phyloP scores from a whole-genome alignment of 192 early-diverging fungal genomes.

The Coemansia sp. region DNA sequence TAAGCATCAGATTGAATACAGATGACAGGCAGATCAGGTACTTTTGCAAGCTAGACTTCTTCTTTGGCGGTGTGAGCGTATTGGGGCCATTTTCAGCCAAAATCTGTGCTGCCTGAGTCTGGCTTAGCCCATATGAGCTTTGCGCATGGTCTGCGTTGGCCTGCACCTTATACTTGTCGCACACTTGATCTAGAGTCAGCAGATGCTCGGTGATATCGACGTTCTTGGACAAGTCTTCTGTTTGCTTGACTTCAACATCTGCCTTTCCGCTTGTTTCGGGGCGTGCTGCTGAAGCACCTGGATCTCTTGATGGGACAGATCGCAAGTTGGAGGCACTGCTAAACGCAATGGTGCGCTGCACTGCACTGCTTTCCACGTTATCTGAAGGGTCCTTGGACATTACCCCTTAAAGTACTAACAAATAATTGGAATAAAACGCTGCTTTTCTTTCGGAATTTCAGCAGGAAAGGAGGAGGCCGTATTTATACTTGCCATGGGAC shows the following conservation, averaged over 20 bases:
- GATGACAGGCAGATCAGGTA: constrained; percentile 72
- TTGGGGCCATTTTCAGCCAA: constrained; percentile 77
- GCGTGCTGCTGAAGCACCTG: neutral
- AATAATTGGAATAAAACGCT: no score
- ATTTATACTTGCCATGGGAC: no score
- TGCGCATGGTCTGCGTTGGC: constrained; percentile 63
- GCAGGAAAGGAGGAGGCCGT: no score
- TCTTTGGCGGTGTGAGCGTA: constrained; percentile 82
- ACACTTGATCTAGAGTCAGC: constrained; percentile 57
- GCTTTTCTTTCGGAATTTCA: no score
- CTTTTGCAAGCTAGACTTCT: constrained; percentile 67
- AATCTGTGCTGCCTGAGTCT: constrained; percentile 62
- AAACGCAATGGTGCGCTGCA: constrained; percentile 9
- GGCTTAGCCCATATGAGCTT: constrained; percentile 67
- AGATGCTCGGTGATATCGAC: constrained; percentile 62
- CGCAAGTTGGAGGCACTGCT: neutral
- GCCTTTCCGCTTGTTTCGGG: neutral
- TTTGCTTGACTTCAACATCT: neutral
- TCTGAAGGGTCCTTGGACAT: no score
- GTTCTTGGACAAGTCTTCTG: constrained; percentile 22
- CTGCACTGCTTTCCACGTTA: no score
- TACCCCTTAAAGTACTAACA: no score
- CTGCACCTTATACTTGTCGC: constrained; percentile 46
- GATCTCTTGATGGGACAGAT: no score
- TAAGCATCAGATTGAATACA: constrained; percentile 88